Evolutionary conservation across 1,139 yeast species (phyloP).

Genomic region (Wickerhamiella infanticola): DNA sequence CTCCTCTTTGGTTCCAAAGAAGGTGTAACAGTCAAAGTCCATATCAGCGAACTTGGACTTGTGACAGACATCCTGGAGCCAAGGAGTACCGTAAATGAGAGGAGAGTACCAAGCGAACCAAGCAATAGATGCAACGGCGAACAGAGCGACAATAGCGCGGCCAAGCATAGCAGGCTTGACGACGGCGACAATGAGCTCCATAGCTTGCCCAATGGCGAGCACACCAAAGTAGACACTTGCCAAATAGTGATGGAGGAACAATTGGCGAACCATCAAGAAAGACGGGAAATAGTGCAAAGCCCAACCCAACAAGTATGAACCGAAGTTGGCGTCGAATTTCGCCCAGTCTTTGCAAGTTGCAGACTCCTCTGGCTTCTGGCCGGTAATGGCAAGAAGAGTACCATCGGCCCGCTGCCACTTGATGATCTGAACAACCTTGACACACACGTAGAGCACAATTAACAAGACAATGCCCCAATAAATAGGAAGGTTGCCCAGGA

Average conservation of each 20-base stretch:
- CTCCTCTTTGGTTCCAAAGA: conserved; percentile 25
- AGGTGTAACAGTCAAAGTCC: conserved; percentile 75
- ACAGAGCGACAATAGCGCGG: conserved; percentile 31
- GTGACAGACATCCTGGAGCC: conserved; percentile 61
- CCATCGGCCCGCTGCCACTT: conserved; percentile 49
- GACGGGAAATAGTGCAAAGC: conserved; percentile 73
- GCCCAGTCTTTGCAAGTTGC: conserved; percentile 40
- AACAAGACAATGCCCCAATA: conserved; percentile 77
- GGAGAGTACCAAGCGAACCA: conserved; percentile 57
- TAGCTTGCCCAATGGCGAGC: conserved; percentile 65
- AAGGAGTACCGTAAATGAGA: conserved; percentile 60
- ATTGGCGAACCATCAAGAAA: conserved; percentile 83
- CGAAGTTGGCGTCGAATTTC: conserved; percentile 56
- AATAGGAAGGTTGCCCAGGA: conserved; percentile 75
- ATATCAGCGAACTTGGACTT: conserved; percentile 41
- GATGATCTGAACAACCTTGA: conserved; percentile 39
- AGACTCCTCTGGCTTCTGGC: conserved; percentile 12
- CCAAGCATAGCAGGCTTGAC: conserved; percentile 30
- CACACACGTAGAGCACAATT: conserved; percentile 38
- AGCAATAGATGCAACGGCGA: conserved; percentile 36
- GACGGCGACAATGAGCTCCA: conserved; percentile 46
- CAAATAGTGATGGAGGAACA: conserved; percentile 83
- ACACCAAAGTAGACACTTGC: conserved; percentile 85
- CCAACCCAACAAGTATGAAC: conserved; percentile 69
- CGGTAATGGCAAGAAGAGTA: conserved; percentile 1